phyloP scores from a whole-genome alignment of 2,329 filamentous ascomycete genomes.

The Myotisia sp. region DNA sequence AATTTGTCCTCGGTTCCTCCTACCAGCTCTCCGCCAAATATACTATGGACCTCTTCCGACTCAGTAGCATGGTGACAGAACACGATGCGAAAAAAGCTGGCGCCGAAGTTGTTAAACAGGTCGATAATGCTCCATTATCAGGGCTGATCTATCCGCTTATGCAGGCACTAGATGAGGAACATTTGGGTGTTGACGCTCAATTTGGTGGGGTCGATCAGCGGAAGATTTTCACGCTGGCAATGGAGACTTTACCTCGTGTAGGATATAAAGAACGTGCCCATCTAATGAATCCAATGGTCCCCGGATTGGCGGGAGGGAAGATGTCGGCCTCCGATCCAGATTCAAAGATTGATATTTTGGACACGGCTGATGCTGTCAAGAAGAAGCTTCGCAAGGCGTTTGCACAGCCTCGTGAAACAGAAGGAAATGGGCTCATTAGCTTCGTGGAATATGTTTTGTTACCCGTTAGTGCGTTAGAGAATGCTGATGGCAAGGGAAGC shows the following conservation, averaged over 20 bases:
- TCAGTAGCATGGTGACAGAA: conserved; percentile 56
- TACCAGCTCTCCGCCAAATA: conserved; percentile 58
- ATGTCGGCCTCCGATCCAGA: conserved; percentile 59
- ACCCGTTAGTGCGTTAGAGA: conserved; percentile 53
- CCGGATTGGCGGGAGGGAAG: conserved; percentile 69
- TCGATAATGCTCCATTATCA: conserved; percentile 56
- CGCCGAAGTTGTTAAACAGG: conserved; percentile 89
- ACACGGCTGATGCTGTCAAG: conserved; percentile 55
- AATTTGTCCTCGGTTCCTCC: conserved; percentile 61
- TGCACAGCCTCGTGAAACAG: conserved; percentile 58
- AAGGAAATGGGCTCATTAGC: conserved; percentile 74
- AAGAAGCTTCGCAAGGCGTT: conserved; percentile 81
- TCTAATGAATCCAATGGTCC: conserved; percentile 77
- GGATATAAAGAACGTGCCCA: conserved; percentile 67
- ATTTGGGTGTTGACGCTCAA: conserved; percentile 75
- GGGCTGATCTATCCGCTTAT: conserved; percentile 74
- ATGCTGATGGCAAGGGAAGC: conserved; percentile 35
- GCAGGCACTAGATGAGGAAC: conserved; percentile 81
- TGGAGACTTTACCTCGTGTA: conserved; percentile 70
- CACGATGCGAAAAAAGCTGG: conserved; percentile 81
- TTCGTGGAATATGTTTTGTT: conserved; percentile 82
- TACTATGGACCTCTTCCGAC: conserved; percentile 74
- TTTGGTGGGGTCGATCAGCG: conserved; percentile 76
- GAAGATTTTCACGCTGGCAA: conserved; percentile 76
- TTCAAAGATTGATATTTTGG: conserved; percentile 80